Base-by-base conservation (phyloP, 2,329 filamentous ascomycete genomes). In the Curvularia spicifera region DNA sequence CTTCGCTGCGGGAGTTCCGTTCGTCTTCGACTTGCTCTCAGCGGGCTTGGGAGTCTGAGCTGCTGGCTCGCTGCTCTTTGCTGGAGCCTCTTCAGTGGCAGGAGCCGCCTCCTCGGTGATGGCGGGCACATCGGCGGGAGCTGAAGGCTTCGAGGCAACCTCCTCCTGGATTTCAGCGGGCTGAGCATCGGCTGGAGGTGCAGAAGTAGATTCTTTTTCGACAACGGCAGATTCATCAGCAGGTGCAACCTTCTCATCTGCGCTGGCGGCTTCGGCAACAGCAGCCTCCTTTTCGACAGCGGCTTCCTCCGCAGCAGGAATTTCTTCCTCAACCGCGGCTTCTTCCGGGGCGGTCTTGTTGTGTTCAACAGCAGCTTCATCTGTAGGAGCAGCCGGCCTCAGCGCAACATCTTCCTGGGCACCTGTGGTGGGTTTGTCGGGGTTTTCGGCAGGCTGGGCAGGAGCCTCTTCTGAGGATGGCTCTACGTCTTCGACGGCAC, bases 361-460 rank as follows among this genome's bases (percentile, higher is more conserved):
- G 35, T 74, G 76, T 42, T 78, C 75, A 9, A 79, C 73, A 37
- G 77, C 76, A 47, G 63, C 51, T 42, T 62, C 66, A 9, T 67
- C 63, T 40, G 76, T 76, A 4, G 75, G 72, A 37, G 78, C 74
- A 31, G 76, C 74, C 5, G 79, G 78, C 66, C 78, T 78, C 69
- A 79, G 71, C 8, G 68, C 60, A 10, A 68, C 74, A 12, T 77
- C 71, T 50, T 82, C 81, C 66, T 81, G 75, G 2, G 68, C 80
- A 33, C 71, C 78, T 20, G 78, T 78, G 9, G 72, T 72, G 54
- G 67, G 68, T 69, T 82, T 82, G 67, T 82, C 80, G 24, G 78
- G 78, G 45, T 80, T 80, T 12, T 72, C 74, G 5, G 60, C 57
- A 45, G 60, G 53, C 22, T 51, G 51, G 13, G 56, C 42, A 18